Evolutionary conservation across 371 early-diverging fungal genomes (phyloP).

Genomic region (Syncephalastrum monosporum): DNA sequence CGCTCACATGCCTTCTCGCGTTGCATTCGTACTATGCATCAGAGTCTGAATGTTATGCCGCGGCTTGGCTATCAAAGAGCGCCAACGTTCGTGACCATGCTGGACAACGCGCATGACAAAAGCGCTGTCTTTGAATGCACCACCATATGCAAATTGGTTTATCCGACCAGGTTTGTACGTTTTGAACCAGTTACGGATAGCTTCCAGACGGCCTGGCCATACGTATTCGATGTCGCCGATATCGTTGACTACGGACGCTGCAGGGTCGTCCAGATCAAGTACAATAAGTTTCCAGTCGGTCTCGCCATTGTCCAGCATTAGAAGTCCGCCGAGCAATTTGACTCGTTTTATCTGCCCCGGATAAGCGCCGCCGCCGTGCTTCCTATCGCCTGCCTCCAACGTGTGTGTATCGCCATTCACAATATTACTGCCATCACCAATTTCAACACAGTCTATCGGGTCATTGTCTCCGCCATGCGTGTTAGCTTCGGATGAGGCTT

Average conservation of each 20-base stretch:
- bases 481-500: slow-evolving; percentile 81
- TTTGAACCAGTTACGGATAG: slow-evolving; percentile 6
- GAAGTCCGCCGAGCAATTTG: slow-evolving; percentile 93
- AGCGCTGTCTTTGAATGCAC: too few relatives aligned
- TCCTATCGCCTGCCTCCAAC: slow-evolving; percentile 48
- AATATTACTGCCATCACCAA: slow-evolving; percentile 61
- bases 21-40: too few relatives aligned
- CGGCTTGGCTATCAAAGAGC: too few relatives aligned
- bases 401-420: too few relatives aligned
- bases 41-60: too few relatives aligned
- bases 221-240: slow-evolving; percentile 8
- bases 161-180: slow-evolving; percentile 7
- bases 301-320: slow-evolving; percentile 93
- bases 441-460: slow-evolving; percentile 95
- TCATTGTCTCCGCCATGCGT: slow-evolving; percentile 91
- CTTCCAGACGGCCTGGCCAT: slow-evolving; percentile 4
- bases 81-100: too few relatives aligned
- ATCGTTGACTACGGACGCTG: slow-evolving; percentile 79
- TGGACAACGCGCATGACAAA: too few relatives aligned
- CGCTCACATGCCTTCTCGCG: too few relatives aligned
- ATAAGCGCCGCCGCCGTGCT: slow-evolving; percentile 13
- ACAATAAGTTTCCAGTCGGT: slow-evolving; percentile 98
- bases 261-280: slow-evolving; percentile 89
- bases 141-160: too few relatives aligned
- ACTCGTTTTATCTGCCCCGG: slow-evolving; percentile 96